Evolutionary conservation across 1,139 yeast species (phyloP).

Genomic region (Schizosaccharomyces versatilis): DNA sequence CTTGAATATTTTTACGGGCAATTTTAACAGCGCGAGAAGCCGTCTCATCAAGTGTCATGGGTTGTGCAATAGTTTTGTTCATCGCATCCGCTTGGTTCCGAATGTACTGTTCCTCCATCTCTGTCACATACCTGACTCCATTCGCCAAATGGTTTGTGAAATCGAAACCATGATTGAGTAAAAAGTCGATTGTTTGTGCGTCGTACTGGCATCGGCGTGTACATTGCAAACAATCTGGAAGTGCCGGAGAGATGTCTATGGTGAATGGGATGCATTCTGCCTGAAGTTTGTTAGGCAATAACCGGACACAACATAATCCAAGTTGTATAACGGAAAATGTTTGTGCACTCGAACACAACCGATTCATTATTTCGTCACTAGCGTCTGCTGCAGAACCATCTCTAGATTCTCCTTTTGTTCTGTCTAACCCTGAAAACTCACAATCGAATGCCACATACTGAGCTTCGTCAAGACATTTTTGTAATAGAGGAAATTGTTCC

Average conservation of each 20-base stretch:
- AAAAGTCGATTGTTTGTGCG: background rate
- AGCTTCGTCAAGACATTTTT: background rate
- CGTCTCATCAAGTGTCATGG: background rate
- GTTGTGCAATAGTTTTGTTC: background rate
- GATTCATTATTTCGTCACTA: background rate
- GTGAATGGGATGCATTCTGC: background rate
- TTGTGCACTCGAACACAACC: background rate
- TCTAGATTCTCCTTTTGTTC: background rate
- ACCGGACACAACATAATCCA: background rate
- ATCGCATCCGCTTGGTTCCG: background rate
- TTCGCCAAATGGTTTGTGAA: background rate
- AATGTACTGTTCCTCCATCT: background rate
- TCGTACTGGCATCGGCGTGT: background rate
- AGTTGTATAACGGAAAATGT: background rate
- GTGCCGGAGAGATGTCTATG: background rate
- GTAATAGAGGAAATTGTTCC: background rate
- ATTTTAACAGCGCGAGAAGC: background rate
- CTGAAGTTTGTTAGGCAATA: background rate
- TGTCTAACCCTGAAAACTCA: background rate
- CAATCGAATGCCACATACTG: background rate
- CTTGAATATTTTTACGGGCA: background rate
- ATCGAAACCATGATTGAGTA: background rate
- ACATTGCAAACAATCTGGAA: background rate
- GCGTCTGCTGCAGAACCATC: background rate
- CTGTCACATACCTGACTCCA: background rate